Evolutionary conservation across 2,329 filamentous ascomycete species (phyloP).

Genomic region (Arthrobotrys conoides): DNA sequence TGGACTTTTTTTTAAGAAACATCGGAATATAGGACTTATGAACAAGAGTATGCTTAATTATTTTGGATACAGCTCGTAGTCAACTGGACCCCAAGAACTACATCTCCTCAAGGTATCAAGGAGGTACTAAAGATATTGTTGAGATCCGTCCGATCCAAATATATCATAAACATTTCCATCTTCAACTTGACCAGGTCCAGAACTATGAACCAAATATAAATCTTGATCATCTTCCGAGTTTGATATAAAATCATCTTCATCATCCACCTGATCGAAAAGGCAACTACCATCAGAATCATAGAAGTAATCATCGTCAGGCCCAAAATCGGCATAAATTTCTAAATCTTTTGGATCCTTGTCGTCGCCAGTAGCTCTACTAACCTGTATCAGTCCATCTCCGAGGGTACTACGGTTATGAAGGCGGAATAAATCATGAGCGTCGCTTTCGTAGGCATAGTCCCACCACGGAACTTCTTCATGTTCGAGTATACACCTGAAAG

Average conservation of each 20-base stretch:
- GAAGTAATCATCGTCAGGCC: background rate
- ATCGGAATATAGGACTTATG: no score
- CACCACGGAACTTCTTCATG: conserved; percentile 5
- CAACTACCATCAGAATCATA: background rate
- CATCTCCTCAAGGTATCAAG: no score
- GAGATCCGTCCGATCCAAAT: background rate
- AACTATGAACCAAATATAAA: no score
- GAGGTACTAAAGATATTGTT: background rate
- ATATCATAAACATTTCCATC: background rate
- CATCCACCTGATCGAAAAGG: background rate
- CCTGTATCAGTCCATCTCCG: background rate
- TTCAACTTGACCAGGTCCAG: background rate
- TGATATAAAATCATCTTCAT: background rate
- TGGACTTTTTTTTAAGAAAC: no score
- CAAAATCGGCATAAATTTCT: background rate
- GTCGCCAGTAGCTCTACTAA: conserved; percentile 7
- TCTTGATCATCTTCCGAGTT: background rate
- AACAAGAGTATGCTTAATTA: background rate
- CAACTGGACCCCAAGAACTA: no score
- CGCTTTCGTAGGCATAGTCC: conserved; percentile 4
- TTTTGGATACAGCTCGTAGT: background rate
- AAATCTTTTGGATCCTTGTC: conserved; percentile 9
- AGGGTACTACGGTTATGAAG: background rate
- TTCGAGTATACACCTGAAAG: conserved; percentile 16
- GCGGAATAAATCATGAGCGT: conserved; percentile 6